A percentile compares a stretch with the other conserved stretches of the same genome.
phyloP scores from a whole-genome alignment of 2,329 filamentous ascomycete species.

The Huntiella decipiens region DNA sequence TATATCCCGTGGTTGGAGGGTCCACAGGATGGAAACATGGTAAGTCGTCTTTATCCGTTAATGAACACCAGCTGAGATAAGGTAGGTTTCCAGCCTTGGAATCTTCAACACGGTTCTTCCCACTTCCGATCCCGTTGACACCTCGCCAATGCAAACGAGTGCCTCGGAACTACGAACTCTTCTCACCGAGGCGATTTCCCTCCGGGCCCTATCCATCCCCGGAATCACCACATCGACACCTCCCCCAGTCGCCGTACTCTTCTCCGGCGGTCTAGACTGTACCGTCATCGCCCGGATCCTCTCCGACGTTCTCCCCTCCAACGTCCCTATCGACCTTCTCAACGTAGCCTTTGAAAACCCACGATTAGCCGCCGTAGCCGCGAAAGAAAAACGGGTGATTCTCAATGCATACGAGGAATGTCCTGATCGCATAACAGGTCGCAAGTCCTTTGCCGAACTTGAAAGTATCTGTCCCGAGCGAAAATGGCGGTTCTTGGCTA shows the following conservation, averaged over 20 bases:
- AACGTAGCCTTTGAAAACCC: constrained; percentile 98
- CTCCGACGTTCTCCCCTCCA: constrained; percentile 52
- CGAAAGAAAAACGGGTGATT: constrained; percentile 17
- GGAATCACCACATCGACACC: neutral
- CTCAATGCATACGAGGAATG: constrained; percentile 54
- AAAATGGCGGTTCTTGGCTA: constrained; percentile 64
- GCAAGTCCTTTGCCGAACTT: constrained; percentile 62
- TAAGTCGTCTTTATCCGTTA: constrained; percentile 3
- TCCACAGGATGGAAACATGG: constrained; percentile 1
- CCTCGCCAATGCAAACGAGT: neutral
- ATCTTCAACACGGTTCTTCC: constrained; percentile 30
- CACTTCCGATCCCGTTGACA: constrained; percentile 8
- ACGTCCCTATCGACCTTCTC: constrained; percentile 63
- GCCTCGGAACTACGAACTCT: neutral
- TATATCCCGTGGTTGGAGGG: constrained; percentile 8
- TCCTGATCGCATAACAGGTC: constrained; percentile 75
- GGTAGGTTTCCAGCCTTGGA: constrained; percentile 35
- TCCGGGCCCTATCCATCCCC: constrained; percentile 49
- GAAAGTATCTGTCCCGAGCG: constrained; percentile 46
- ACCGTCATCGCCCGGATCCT: constrained; percentile 65
- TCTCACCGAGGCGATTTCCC: constrained; percentile 27
- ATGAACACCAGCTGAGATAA: constrained; percentile 12
- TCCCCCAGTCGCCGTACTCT: constrained; percentile 53
- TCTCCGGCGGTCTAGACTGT: constrained; percentile 89
- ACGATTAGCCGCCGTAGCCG: constrained; percentile 40